Base-by-base conservation (phyloP, 2,329 filamentous ascomycete species). In the Ceratocystis variospora region DNA sequence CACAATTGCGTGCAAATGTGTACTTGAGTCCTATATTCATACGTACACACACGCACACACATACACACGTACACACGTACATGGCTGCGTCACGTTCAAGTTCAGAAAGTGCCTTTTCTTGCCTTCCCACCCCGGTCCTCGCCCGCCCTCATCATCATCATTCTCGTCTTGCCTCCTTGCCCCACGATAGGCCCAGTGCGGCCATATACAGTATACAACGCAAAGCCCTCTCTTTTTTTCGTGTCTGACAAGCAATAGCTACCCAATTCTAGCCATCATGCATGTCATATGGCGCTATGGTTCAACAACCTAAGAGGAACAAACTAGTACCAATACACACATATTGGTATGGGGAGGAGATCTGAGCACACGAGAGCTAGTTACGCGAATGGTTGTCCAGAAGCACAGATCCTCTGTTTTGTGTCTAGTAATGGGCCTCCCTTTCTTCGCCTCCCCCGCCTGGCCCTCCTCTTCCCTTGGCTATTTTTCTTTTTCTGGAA, bases 331-430 rank as follows among this genome's bases (percentile, higher is more conserved):
- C 55, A 37, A 59, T 33, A 59, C 55, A 37, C 55, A 33, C 31
- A 19, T 17, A 59, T 59, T 59, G 55, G 25, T 7, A 41, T 41
- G 37, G 37, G 37, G 25, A 59, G 25, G 55, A 22, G 55, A 59
- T 59, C 55, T 59, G 55, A 59, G 55, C 55, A 59, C 55, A 41
- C 37, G 37, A 41, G 37, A 15, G 37, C 53, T 31, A 37, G 55
- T 22, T 59, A 31, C 55, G 25, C 53, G 8, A 22, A 25, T 37
- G 28, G 55, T 22, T 59, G 55, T 59, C 53, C 15, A n/a, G 53
- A 31, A 57, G 53, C 53, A 57, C 53, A 31, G 53, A 57, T 57
- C 25, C 25, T 15, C 25, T 19, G 12, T 8, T 25, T 55, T 22
- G 17, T 55, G 7, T 55, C 25, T 41, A 41, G 37, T 41, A 10